These are phyloP conservation scores for Flaveria bidentis DNA, from an alignment of 129 eudicot genomes.

Conservation along the genomic window DNA sequence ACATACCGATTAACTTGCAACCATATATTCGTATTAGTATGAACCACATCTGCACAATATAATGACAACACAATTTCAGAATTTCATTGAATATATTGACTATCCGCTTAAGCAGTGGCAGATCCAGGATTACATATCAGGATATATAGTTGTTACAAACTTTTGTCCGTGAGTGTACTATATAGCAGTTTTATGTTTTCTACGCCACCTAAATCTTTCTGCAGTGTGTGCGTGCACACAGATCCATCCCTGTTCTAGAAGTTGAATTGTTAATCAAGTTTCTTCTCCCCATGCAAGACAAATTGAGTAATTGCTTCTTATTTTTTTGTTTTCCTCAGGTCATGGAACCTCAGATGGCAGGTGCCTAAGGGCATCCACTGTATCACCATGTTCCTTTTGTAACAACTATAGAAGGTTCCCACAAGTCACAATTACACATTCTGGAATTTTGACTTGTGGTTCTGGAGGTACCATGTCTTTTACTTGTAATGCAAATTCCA, in stretches of 20 bases:
- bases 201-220: neutral
- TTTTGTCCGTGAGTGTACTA: neutral
- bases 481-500: conserved; percentile 67
- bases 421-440: conserved; percentile 35
- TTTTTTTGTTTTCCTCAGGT: conserved; percentile 44
- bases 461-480: conserved; percentile 38
- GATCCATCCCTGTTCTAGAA: neutral
- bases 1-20: conserved; percentile 8
- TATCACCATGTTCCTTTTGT: conserved; percentile 52
- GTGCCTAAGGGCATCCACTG: conserved; percentile 38
- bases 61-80: neutral
- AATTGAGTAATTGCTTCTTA: neutral
- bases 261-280: neutral
- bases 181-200: neutral
- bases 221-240: neutral
- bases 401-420: conserved; percentile 37
- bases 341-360: conserved; percentile 59
- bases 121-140: neutral
- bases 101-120: neutral
- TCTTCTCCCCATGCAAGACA: neutral
- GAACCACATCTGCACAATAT: neutral
- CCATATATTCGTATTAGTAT: neutral
- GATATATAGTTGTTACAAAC: neutral
- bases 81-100: neutral
- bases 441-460: conserved; percentile 29